Base-by-base conservation (phyloP, 805 yeast genomes). In the Metschnikowia kofuensis region DNA sequence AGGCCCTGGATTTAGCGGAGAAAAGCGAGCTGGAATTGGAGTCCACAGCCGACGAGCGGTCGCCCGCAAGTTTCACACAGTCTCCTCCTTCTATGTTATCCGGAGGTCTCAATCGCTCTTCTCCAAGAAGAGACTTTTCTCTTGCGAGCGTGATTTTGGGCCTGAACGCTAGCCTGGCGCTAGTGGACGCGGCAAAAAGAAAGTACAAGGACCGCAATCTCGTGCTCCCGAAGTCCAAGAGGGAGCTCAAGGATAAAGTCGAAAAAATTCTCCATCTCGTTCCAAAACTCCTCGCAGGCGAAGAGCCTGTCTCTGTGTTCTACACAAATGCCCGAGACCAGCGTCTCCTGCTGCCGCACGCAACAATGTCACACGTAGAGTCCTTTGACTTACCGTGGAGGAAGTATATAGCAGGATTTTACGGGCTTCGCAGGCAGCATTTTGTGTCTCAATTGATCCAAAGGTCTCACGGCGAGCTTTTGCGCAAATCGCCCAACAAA, bases 351-450 rank as follows among this genome's bases (percentile, higher is more conserved):
- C 79, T 85, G 2, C 53, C 59, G 2, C 67, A 74, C 30, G 66
- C 74, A 4, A 64, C 75, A 1, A 65, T 85, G 53, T 72, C 85
- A 0, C 68, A 65, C 28, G 60, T 65, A 26, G 85, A 80, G 45
- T 67, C 80, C 27, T 67, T 76, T 53, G 68, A 67, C 13, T 57
- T 82, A 9, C 73, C 78, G 15, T 74, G 82, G 65, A 54, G 63
- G 13, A 58, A 62, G 32, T 82, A 77, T 57, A 58, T 68, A 2
- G 82, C 81, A 28, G 91, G 92, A 0, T 85, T 75, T 58, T 76
- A 76, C 52, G 92, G 91, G 0, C 62, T 78, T 32, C 72, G 71
- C 52, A 68, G 91, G 47, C 87, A 84, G 53, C 66, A 75, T 47
- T 61, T 69, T 13, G 72, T 85, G 1, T 76, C 84, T 1, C 59